Base-by-base conservation (phyloP, 1,284 basidiomycete species). In the Heterobasidion irregulare region DNA sequence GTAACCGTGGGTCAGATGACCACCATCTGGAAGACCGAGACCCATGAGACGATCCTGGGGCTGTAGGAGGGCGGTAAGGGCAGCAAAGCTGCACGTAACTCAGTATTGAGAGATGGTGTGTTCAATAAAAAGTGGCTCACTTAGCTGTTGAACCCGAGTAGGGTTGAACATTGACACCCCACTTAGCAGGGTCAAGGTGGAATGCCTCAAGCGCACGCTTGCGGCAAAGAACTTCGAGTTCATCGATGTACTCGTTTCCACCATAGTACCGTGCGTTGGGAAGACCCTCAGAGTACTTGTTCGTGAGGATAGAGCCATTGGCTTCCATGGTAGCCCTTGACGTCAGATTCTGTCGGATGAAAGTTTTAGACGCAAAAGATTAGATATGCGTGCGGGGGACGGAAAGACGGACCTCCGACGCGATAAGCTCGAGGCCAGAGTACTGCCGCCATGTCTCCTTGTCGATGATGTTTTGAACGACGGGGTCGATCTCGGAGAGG, bases 111-210 rank as follows among this genome's bases (percentile, higher is more conserved):
- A 47, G 19, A 52, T 13, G 50, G 36, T 18, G 49, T 52, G n/a
- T 12, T 26, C 26, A 58, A 49, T 19, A 53, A 53, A 5, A 54
- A 18, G 13, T 47, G 33, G 60, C 61, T 55, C 51, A 83, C 88
- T 70, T 70, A 84, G 61, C 88, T 84, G 64, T 63, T 7, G 62
- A 63, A 10, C 92, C 95, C 66, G 94, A 98, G 78, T 99, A 99
- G 16, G 97, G 97, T 76, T 99, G 97, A 60, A 99, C 97, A 70
- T 99, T 99, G 73, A 99, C 95, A 66, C 97, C 96, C 97, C 97
- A 99, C 67, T 85, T 82, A 59, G 82, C 79, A 54, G 91, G 84
- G 75, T 98, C 94, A 62, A 98, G 89, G 80, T 94, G 86, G 84
- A 98, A 99, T 8, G 97, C 95, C 75, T 91, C 78, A 63, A 99